phyloP scores from a whole-genome alignment of 805 yeast species.

The Yamadazyma insecticola region DNA sequence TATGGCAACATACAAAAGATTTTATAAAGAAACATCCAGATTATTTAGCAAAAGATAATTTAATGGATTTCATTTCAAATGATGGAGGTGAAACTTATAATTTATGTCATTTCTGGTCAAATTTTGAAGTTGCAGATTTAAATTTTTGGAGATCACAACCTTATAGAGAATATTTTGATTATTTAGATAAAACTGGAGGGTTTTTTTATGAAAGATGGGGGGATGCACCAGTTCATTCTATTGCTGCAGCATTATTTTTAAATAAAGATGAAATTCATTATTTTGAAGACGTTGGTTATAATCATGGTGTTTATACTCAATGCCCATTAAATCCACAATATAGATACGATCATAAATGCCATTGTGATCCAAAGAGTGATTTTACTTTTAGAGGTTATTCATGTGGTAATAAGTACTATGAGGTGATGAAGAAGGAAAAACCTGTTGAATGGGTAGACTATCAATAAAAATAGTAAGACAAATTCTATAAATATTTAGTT shows the following conservation, averaged over 20 bases:
- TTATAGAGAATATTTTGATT: constrained; percentile 57
- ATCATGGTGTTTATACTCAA: constrained; percentile 62
- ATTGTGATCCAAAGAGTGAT: constrained; percentile 34
- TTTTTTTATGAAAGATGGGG: constrained; percentile 90
- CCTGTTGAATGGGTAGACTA: constrained; percentile 28
- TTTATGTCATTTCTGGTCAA: constrained; percentile 79
- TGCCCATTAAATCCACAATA: constrained; percentile 44
- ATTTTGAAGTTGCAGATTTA: constrained; percentile 70
- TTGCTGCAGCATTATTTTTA: constrained; percentile 63
- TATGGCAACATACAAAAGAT: constrained; percentile 53
- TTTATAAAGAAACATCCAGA: constrained; percentile 29
- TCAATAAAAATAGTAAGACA: too few species aligned
- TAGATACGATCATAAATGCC: constrained; percentile 26
- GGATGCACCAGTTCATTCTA: constrained; percentile 83
- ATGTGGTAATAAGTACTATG: constrained; percentile 27
- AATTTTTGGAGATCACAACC: constrained; percentile 60
- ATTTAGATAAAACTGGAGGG: constrained; percentile 66
- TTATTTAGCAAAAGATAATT: constrained; percentile 14
- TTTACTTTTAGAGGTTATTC: constrained; percentile 22
- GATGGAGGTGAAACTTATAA: constrained; percentile 39
- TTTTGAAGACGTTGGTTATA: constrained; percentile 74
- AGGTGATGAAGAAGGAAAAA: constrained; percentile 24
- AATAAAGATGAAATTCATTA: constrained; percentile 60
- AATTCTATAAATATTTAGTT: too few species aligned
- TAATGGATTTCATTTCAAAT: constrained; percentile 11